A percentile compares a stretch with the other conserved stretches of the same genome.
These are phyloP conservation scores for Phytophthora aleatoria DNA, from an alignment of 352 stramenopile genomes.

Conservation along the genomic window DNA sequence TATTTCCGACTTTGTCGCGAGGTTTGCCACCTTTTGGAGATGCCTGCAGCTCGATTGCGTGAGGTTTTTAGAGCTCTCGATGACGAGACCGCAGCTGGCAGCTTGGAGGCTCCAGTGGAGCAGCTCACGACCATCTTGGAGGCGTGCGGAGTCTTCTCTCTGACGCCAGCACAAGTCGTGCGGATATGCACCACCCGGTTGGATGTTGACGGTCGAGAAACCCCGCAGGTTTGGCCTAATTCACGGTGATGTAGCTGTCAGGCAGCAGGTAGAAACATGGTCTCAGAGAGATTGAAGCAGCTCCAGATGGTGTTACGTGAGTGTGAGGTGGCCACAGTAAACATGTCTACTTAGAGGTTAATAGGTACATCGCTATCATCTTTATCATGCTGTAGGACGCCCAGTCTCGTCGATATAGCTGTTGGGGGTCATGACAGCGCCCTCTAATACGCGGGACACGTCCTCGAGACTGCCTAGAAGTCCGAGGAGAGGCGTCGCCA, in stretches of 20 bases:
- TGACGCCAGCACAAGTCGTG: conserved; percentile 53
- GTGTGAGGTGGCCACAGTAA: conserved; percentile 14
- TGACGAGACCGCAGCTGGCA: conserved; percentile 19
- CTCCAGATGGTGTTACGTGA: conserved; percentile 3
- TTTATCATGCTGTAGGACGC: conserved; percentile 3
- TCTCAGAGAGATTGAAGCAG: conserved; percentile 10
- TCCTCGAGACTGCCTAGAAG: conserved; percentile 35
- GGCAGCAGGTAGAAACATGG: conserved; percentile 13
- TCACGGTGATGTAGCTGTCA: neutral
- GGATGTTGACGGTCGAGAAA: conserved; percentile 20
- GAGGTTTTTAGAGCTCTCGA: conserved; percentile 57
- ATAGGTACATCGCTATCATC: neutral
- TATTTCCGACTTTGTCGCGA: conserved; percentile 59
- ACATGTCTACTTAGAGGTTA: conserved; percentile 3
- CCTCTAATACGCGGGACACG: conserved; percentile 28
- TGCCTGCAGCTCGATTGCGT: conserved; percentile 40
- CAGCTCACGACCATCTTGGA: conserved; percentile 79
- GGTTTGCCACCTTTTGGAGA: conserved; percentile 47
- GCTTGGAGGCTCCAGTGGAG: conserved; percentile 34
- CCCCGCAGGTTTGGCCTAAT: conserved; percentile 1
- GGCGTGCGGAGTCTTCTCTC: conserved; percentile 53
- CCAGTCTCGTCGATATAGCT: conserved; percentile 15
- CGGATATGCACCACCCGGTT: conserved; percentile 36
- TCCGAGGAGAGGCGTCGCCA: conserved; percentile 27
- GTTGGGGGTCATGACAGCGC: conserved; percentile 21